Evolutionary conservation across 2,329 filamentous ascomycete species (phyloP), one percentile per base, ranked within the genome.

Genomic region (Simplicillium aogashimaense): DNA sequence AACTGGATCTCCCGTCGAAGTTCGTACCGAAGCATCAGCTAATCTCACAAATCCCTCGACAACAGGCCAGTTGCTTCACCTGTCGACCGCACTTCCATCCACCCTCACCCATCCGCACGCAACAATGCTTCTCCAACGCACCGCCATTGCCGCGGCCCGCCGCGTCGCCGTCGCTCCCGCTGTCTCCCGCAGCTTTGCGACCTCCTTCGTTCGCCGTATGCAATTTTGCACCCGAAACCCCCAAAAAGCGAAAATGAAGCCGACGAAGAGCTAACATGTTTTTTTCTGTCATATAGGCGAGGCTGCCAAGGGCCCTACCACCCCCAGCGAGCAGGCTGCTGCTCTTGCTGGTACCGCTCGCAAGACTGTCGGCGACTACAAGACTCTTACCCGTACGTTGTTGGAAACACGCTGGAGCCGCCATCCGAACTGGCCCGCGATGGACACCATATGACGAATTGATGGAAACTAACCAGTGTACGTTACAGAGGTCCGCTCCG

Each of bases 401-500:
- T 32, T 25, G 12, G 20, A 25, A 25, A 25, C 20, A 25, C 20
- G 9, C 9, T 25, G 20, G 20, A 25, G 20, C 20, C 9, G 9
- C 20, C 20, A 25, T 25, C 20, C 20, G 20, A 25, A 25, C 9
- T 25, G 20, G 9, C 20, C 20, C 20, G 20, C 33, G 12, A 15
- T 35, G 10, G 15, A 16, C 33, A 6, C 8, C 10, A 9, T 16
- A 33, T 17, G 10, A 35, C 18, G 11, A 16, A 13, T 35, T 14
- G 29, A 15, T 12, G 37, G 31, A 39, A 43, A 43, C 51, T 55
- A 47, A 51, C 45, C 41, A 45, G 46, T 32, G 43, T 30, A 35
- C 34, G 38, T 13, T 45, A 51, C 64, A 98, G 92, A 97, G 56
- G 77, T 98, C 70, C 83, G 83, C 70, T 67, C 61, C 50, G 76